phyloP scores from a whole-genome alignment of 2,329 filamentous ascomycete species.

The Huntiella omanensis region DNA sequence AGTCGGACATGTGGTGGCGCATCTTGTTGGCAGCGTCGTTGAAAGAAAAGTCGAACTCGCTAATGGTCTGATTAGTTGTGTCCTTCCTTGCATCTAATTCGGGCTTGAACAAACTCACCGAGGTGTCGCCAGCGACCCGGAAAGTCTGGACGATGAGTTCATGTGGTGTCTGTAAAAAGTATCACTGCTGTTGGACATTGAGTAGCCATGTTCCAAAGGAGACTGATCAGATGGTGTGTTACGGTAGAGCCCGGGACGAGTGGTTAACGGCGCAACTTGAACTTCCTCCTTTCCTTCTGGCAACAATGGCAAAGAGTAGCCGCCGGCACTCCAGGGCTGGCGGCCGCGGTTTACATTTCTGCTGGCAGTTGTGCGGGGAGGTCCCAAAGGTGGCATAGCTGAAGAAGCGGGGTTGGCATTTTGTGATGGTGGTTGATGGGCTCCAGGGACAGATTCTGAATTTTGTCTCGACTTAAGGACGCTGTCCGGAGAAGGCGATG shows the following conservation, averaged over 20 bases:
- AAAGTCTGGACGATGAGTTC: conserved; percentile 12
- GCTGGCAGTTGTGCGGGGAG: conserved; percentile 4
- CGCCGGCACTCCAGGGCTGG: conserved; percentile 31
- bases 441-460: conserved; percentile 8
- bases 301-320: conserved; percentile 27
- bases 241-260: conserved; percentile 4
- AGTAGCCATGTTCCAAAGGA: conserved; percentile 11
- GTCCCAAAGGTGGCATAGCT: conserved; percentile 3
- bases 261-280: conserved; percentile 12
- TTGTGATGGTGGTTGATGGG: background rate
- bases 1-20: conserved; percentile 29
- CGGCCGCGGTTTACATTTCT: conserved; percentile 16
- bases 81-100: no score
- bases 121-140: conserved; percentile 11
- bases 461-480: conserved; percentile 8
- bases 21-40: conserved; percentile 8
- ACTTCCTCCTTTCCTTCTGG: conserved; percentile 19
- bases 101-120: conserved; percentile 3
- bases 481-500: conserved; percentile 19
- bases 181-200: conserved; percentile 13
- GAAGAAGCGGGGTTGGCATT: background rate
- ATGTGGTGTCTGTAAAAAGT: conserved; percentile 15
- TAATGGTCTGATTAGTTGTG: background rate
- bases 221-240: conserved; percentile 11
- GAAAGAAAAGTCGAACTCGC: conserved; percentile 9